Conservation (phyloP, 148 eudicot species). For the Selenicereus undatus region DNA sequence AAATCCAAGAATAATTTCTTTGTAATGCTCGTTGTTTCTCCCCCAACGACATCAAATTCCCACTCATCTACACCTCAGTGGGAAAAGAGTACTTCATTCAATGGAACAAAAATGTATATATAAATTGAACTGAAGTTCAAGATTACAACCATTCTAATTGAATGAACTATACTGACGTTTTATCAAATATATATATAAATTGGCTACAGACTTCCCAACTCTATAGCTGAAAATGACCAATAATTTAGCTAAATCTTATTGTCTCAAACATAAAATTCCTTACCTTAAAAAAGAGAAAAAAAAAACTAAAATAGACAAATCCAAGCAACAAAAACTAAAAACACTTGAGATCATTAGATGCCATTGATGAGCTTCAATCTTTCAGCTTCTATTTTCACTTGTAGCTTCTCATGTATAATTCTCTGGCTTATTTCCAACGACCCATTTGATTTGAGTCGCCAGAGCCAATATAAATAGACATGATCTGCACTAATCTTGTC, state of each 20-base stretch:
- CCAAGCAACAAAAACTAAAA: constrained; percentile 17
- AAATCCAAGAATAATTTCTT: too few species aligned
- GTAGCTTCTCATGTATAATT: constrained; percentile 14
- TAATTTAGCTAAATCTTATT: constrained; percentile 23
- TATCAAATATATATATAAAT: constrained; percentile 10
- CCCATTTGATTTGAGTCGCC: constrained; percentile 3
- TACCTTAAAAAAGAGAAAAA: not conserved
- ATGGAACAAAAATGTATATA: not conserved
- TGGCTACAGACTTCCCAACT: constrained; percentile 12
- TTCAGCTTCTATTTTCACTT: not conserved
- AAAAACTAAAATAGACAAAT: constrained; percentile 18
- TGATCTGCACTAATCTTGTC: constrained; percentile 14
- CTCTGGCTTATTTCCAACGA: constrained; percentile 22
- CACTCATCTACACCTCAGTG: not conserved
- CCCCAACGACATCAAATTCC: not conserved
- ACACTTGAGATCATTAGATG: constrained; percentile 9
- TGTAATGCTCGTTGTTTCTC: too few species aligned
- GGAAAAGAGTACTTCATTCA: not conserved
- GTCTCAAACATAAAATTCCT: constrained; percentile 18
- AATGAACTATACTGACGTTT: constrained; percentile 24
- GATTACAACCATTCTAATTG: constrained; percentile 11
- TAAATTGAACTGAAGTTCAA: not conserved
- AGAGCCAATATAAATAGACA: constrained; percentile 11
- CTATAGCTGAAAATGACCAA: constrained; percentile 27
- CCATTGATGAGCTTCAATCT: constrained; percentile 17